Conservation (phyloP, 305 asterid species). For the Plantago coronopus region DNA sequence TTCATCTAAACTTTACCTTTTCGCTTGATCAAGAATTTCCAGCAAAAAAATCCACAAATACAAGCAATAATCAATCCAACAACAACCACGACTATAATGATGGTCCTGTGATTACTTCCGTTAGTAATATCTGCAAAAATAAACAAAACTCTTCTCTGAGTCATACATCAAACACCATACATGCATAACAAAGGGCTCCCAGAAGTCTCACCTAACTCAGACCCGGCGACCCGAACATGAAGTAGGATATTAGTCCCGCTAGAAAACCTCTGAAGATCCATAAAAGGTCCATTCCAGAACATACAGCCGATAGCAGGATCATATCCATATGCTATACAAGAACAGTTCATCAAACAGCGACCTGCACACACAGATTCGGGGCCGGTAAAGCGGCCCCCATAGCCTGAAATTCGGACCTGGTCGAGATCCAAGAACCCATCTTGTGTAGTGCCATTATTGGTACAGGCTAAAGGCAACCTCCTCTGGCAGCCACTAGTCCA, state of each 20-base stretch:
- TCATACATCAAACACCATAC: neutral
- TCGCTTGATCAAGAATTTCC: conserved; percentile 17
- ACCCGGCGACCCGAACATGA: conserved; percentile 4
- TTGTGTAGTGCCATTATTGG: conserved; percentile 20
- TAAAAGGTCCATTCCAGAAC: conserved; percentile 35
- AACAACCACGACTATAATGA: conserved; percentile 17
- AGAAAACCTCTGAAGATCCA: conserved; percentile 40
- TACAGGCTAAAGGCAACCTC: conserved; percentile 29
- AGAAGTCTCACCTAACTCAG: neutral
- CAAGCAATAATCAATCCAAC: conserved; percentile 5
- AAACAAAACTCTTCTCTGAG: neutral
- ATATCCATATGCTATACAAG: conserved; percentile 44
- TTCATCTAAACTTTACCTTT: conserved; percentile 18
- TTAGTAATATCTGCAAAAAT: neutral
- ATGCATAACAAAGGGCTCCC: neutral
- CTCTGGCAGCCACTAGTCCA: conserved; percentile 51
- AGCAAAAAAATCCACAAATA: conserved; percentile 14
- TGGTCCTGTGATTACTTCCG: conserved; percentile 4
- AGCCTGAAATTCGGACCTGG: conserved; percentile 40
- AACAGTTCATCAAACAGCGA: conserved; percentile 39
- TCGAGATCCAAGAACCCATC: conserved; percentile 39
- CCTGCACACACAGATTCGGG: conserved; percentile 27
- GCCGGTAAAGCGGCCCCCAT: conserved; percentile 19
- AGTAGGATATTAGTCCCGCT: conserved; percentile 25
- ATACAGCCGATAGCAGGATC: conserved; percentile 40